Evolutionary conservation across 495 filamentous ascomycete genomes (phyloP), one percentile per base, ranked within the genome.

Genomic region (Diplogelasinospora grovesii): DNA sequence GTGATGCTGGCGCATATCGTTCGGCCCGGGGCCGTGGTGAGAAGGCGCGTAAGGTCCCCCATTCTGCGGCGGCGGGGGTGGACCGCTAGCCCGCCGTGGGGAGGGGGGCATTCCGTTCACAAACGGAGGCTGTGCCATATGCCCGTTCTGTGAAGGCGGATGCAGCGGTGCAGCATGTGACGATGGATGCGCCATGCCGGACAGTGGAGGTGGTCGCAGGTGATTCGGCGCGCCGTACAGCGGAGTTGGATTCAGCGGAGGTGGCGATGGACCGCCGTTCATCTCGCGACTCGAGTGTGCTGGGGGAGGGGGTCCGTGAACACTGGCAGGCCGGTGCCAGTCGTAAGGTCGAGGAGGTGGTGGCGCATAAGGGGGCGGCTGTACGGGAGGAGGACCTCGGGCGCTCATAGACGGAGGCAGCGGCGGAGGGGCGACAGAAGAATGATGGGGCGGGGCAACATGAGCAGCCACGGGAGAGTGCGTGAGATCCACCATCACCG

Each of bases 191-290:
- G 64, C 28, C 20, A 50, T 42, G 22, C 26, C 44, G 11, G 33
- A 46, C 20, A 67, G 60, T 7, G 64, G 59, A 10, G 62, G 64
- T 0, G 66, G 66, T 18, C 66, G 62, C 7, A 71, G 58, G 36
- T 62, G 61, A 18, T 62, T 62, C 33, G 61, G 57, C 48, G 64
- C 56, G 39, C 64, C 54, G 38, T 71, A 56, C 29, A 67, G 47
- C 37, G 70, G 46, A 29, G 67, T 68, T 22, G 32, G 34, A 39
- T 38, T 50, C 3, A 35, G 38, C 24, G 45, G 59, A 13, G 50
- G 48, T 3, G 53, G 64, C 15, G 65, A 57, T 4, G 63, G 60
- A 18, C 49, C 53, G 25, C 65, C 63, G 47, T 69, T 73, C 14
- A 70, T 54, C 14, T 70, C 53, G n/a, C 56, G 53, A n/a, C 26